Evolutionary conservation across 1,139 yeast genomes (phyloP), one percentile per base, ranked within the genome.

Genomic region (Meyerozyma carpophila): DNA sequence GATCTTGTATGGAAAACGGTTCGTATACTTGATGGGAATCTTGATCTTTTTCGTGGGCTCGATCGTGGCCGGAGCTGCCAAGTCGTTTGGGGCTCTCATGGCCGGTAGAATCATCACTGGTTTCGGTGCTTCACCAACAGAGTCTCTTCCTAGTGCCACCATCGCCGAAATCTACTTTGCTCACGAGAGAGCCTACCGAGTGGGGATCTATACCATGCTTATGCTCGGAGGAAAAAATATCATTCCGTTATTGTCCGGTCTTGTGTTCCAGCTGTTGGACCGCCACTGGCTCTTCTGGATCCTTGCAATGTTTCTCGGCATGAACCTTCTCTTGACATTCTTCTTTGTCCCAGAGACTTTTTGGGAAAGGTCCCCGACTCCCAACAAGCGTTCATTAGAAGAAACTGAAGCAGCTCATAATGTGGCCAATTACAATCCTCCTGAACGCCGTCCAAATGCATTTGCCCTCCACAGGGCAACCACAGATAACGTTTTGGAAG

Each of bases 221-320:
- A 61, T 81, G 53, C 65, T 81, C 28, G 86, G 86, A 9, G 86
- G 86, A 25, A 81, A 81, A 50, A 81, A 79, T 53, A 61, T 81
- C 40, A 68, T 81, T 14, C 86, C 86, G 8, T 61, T 81, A 52
- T 69, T 78, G 14, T 70, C 83, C 5, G 81, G 78, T 5, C 70
- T 81, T 46, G 70, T 80, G 10, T 76, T 81, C 43, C 69, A 74
- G 45, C 56, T 65, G 44, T 58, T 75, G 43, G 69, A 73, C 52
- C 70, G 84, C 61, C 79, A 79, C 52, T 81, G 86, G 86, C 63
- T 81, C 37, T 81, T 75, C 55, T 80, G 84, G 81, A 76, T 80
- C 36, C 63, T 77, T 41, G 65, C 82, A 11, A 78, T 80, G 45
- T 70, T 80, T 47, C 67, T 77, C 25, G 84, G 81, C 1, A 54